Conservation (phyloP, 495 filamentous ascomycete species). For the Penicillium canariense region DNA sequence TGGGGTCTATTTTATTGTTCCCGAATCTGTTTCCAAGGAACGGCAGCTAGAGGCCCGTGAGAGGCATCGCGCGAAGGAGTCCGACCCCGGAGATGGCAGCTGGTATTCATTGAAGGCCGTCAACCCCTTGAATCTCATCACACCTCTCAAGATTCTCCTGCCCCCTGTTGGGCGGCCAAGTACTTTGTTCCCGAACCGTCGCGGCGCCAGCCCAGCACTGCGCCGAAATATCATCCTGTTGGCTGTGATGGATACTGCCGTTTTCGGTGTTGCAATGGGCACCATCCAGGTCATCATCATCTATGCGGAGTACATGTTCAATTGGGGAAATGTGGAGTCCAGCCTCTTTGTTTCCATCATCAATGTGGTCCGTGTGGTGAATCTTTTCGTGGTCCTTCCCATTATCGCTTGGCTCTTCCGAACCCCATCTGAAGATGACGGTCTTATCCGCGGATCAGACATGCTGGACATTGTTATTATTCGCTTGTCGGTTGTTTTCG, state of each 20-base stretch:
- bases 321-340: slow-evolving; percentile 75
- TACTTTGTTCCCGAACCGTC: slow-evolving; percentile 58
- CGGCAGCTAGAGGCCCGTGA: slow-evolving; percentile 66
- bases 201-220: slow-evolving; percentile 56
- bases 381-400: slow-evolving; percentile 73
- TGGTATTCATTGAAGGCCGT: slow-evolving; percentile 23
- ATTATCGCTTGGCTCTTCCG: slow-evolving; percentile 67
- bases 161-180: slow-evolving; percentile 64
- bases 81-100: slow-evolving; percentile 7
- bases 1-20: slow-evolving; percentile 65
- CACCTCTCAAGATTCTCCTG: slow-evolving; percentile 73
- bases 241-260: slow-evolving; percentile 71
- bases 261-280: slow-evolving; percentile 82
- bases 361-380: slow-evolving; percentile 69
- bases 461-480: slow-evolving; percentile 73
- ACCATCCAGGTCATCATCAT: slow-evolving; percentile 71
- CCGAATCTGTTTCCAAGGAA: slow-evolving; percentile 74
- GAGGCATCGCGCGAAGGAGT: slow-evolving; percentile 47
- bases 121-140: slow-evolving; percentile 61
- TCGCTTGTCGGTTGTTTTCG: slow-evolving; percentile 72
- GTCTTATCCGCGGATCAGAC: slow-evolving; percentile 69
- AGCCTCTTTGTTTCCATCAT: slow-evolving; percentile 74
- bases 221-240: slow-evolving; percentile 78
- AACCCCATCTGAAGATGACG: slow-evolving; percentile 33
- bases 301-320: slow-evolving; percentile 76